Base-by-base conservation (phyloP, 169 alveolate genomes). In the Babesia bigemina region DNA sequence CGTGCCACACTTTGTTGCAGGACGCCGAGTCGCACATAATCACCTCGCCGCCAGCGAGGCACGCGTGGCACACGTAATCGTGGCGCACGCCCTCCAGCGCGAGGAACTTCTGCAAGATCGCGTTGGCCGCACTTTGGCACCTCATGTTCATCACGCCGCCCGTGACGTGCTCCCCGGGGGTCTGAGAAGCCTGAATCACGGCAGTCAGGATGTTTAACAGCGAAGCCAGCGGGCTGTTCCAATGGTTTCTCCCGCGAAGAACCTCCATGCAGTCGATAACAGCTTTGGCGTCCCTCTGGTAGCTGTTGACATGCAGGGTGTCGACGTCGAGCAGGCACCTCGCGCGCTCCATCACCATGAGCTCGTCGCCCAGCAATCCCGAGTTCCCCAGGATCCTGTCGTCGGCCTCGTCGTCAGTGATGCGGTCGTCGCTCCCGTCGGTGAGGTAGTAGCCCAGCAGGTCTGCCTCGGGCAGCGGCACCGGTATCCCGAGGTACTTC, bases 371-470 rank as follows among this genome's bases (percentile, higher is more conserved):
- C 42, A 21, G 33, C 49, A 47, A 55, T 22, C 24, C 36, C 36
- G 53, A 21, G 42, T 9, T 17, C 8, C 50, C 29, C 26, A 8
- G 9, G 28, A 52, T 28, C 28, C 16, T 75, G 16, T 33, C 42
- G 56, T 55, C 48, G 17, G 12, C 56, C 17, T 47, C 69, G 39
- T 82, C 85, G 70, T 88, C 93, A 21, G 92, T 63, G 16, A 88
- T 39, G n/a, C 83, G 83, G 47, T 88, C 94, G 72, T 90, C 94
- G 57, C 87, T 81, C 0, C 94, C 94, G 56, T 90, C 94, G 16
- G 94, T 90, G 60, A 90, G 63, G 83, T 90, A 90, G 65, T 73
- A 90, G 0, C 94, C 94, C 8, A 90, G 39, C 8, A 85, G 39
- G n/a, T 70, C 62, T 10, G 50, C 39, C 29, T 52, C 56, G 29